A percentile compares a stretch with the other conserved stretches of the same genome.
These are phyloP conservation scores for Vicia faba DNA, from an alignment of 306 rosid species.

Conservation along the genomic window DNA sequence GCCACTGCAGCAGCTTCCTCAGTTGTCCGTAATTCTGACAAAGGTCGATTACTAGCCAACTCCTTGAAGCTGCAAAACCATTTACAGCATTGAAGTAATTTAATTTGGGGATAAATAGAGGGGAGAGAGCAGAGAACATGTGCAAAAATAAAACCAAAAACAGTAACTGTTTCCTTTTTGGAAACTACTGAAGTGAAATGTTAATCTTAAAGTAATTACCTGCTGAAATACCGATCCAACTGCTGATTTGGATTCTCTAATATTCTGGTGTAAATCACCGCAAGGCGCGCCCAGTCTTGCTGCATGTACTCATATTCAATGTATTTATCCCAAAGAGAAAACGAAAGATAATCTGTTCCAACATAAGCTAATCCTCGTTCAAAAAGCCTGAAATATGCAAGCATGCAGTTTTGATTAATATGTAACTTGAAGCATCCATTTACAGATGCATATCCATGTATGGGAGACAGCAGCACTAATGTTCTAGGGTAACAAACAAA, in stretches of 20 bases:
- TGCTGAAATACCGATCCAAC: constrained; percentile 87
- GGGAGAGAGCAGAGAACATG: background rate
- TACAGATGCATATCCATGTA: constrained; percentile 58
- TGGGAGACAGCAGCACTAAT: constrained; percentile 67
- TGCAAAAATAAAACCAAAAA: constrained; percentile 11
- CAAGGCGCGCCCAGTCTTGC: constrained; percentile 96
- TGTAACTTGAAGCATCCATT: constrained; percentile 41
- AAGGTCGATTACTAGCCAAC: constrained; percentile 81
- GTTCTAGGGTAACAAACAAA: constrained; percentile 77
- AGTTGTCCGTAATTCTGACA: constrained; percentile 72
- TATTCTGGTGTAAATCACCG: constrained; percentile 83
- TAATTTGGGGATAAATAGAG: background rate
- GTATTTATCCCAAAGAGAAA: constrained; percentile 95
- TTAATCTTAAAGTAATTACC: constrained; percentile 49
- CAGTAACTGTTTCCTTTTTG: background rate
- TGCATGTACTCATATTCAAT: constrained; percentile 97
- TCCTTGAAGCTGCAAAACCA: constrained; percentile 82
- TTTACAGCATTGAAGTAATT: constrained; percentile 35
- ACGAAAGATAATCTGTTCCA: constrained; percentile 95
- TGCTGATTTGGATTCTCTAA: constrained; percentile 95
- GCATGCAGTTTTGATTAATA: constrained; percentile 44
- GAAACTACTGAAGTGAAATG: background rate
- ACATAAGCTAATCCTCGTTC: constrained; percentile 95
- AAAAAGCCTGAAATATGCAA: constrained; percentile 78
- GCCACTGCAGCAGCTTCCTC: constrained; percentile 69